Evolutionary conservation across 2,329 filamentous ascomycete genomes (phyloP).

Genomic region (Calonectria hawksworthii): DNA sequence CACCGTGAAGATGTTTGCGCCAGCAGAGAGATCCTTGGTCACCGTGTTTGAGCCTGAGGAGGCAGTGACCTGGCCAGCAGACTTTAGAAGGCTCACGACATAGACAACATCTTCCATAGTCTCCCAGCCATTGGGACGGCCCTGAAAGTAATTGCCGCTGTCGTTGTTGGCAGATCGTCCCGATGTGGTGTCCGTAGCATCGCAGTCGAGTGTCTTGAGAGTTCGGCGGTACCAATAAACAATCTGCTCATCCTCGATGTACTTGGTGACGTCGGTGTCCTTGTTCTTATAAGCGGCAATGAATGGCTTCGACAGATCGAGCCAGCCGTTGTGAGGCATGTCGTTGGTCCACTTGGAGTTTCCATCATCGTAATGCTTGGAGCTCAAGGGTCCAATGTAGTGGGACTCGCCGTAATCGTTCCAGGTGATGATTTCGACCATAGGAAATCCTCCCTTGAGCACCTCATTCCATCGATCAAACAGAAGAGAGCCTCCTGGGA

Average conservation of each 20-base stretch:
- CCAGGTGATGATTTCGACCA: conserved; percentile 63
- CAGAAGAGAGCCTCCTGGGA: conserved; percentile 71
- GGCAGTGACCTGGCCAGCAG: conserved; percentile 59
- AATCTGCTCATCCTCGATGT: conserved; percentile 63
- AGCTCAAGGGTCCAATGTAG: conserved; percentile 64
- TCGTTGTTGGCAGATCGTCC: conserved; percentile 56
- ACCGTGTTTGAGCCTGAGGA: conserved; percentile 59
- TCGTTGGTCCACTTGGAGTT: conserved; percentile 65
- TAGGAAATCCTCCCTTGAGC: conserved; percentile 59
- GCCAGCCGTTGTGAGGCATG: conserved; percentile 65
- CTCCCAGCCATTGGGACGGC: conserved; percentile 64
- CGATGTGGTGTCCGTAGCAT: conserved; percentile 65
- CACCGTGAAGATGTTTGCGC: conserved; percentile 54
- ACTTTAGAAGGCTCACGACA: conserved; percentile 64
- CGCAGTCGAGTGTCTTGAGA: conserved; percentile 60
- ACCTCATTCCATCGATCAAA: conserved; percentile 69
- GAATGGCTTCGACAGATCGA: conserved; percentile 67
- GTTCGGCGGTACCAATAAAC: conserved; percentile 71
- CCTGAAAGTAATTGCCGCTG: conserved; percentile 66
- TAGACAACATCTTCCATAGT: conserved; percentile 65
- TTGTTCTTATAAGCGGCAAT: conserved; percentile 67
- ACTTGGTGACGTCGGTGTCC: conserved; percentile 53
- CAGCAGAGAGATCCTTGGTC: conserved; percentile 49
- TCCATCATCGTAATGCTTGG: conserved; percentile 57
- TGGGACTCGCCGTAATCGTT: conserved; percentile 69